Percentiles rank a stretch among this genome's conserved stretches.
Conservation (phyloP, 2,329 filamentous ascomycete species). For the Aspergillus bombycis region DNA sequence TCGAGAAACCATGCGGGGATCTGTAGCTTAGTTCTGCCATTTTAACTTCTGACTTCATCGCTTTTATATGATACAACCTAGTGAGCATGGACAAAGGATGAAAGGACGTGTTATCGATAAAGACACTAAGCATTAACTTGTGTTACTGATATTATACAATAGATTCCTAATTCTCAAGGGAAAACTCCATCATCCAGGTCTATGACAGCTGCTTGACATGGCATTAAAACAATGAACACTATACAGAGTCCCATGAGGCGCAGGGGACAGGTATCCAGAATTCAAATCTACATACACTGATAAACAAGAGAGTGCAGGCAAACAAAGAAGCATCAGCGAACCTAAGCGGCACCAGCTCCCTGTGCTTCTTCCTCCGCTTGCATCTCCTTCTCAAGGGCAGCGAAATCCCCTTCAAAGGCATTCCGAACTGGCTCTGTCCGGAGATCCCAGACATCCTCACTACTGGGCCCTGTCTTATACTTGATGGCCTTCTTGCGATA, state of each 20-base stretch:
- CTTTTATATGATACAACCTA: not conserved
- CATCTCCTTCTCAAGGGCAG: constrained; percentile 46
- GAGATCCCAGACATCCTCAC: constrained; percentile 87
- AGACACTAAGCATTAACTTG: not conserved
- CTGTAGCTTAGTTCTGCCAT: not conserved
- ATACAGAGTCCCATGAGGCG: not conserved
- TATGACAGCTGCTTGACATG: not conserved
- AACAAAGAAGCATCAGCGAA: constrained; percentile 1
- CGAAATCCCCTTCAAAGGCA: constrained; percentile 51
- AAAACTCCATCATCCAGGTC: not conserved
- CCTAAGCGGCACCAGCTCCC: constrained; percentile 20
- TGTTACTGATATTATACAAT: not conserved
- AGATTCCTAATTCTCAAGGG: not conserved
- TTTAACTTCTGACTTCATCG: not conserved
- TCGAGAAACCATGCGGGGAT: not conserved
- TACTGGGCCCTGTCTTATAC: constrained; percentile 71
- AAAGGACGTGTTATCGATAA: not conserved
- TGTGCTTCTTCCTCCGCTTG: constrained; percentile 46
- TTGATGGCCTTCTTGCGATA: constrained; percentile 69
- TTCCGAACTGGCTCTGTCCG: constrained; percentile 64
- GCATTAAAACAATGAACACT: not conserved
- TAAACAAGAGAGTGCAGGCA: not conserved
- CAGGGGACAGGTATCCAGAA: not conserved
- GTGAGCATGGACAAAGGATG: not conserved
- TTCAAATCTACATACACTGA: not conserved